phyloP scores from a whole-genome alignment of 495 filamentous ascomycete genomes.

The Podospora bellae-mahoneyi region DNA sequence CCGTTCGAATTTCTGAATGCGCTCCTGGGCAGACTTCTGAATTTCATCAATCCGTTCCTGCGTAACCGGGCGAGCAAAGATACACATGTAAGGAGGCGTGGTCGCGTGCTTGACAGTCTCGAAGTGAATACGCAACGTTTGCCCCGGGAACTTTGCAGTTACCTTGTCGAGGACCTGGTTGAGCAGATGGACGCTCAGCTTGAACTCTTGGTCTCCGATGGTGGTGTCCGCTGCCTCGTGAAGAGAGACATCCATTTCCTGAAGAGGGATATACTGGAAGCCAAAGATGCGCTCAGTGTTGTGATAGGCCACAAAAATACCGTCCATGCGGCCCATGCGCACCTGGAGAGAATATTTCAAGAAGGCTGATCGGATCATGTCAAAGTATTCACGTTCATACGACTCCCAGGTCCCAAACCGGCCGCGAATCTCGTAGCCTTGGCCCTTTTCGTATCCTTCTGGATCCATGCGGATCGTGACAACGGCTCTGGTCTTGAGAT shows the following conservation, averaged over 20 bases:
- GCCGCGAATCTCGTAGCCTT: conserved; percentile 81
- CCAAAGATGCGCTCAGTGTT: conserved; percentile 95
- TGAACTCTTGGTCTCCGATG: conserved; percentile 87
- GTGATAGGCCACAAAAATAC: conserved; percentile 97
- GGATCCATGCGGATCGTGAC: conserved; percentile 85
- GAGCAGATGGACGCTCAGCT: conserved; percentile 69
- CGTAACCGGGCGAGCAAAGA: conserved; percentile 82
- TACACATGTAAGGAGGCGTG: conserved; percentile 73
- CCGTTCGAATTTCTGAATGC: conserved; percentile 65
- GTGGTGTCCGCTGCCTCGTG: conserved; percentile 64
- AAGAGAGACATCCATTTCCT: conserved; percentile 81
- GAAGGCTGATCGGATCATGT: conserved; percentile 94
- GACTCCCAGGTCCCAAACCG: conserved; percentile 77
- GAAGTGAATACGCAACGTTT: conserved; percentile 80
- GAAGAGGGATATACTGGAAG: conserved; percentile 85
- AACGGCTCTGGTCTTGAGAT: conserved; percentile 93
- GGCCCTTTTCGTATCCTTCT: conserved; percentile 63
- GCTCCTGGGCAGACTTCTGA: conserved; percentile 59
- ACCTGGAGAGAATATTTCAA: conserved; percentile 96
- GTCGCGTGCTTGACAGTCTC: conserved; percentile 61
- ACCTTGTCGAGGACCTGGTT: conserved; percentile 73
- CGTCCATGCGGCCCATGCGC: conserved; percentile 95
- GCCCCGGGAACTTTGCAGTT: conserved; percentile 64
- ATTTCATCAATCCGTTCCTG: conserved; percentile 67
- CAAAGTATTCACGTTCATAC: conserved; percentile 91